Evolutionary conservation across 2,329 filamentous ascomycete species (phyloP).

Genomic region (Furcasterigmium sp.): DNA sequence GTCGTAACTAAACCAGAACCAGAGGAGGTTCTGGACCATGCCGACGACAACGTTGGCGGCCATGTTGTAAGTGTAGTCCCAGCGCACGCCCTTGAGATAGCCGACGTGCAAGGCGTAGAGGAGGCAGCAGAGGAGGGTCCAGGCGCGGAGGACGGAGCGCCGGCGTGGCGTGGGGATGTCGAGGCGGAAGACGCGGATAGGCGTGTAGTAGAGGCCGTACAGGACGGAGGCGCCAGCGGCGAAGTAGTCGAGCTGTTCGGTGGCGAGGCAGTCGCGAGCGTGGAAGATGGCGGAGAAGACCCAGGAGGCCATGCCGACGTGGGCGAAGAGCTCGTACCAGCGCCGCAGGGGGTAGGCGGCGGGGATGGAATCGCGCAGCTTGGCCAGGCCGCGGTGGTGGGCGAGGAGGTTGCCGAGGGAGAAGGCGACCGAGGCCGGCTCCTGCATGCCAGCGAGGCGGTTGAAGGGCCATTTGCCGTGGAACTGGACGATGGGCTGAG

Average conservation of each 20-base stretch:
- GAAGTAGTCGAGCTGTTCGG: slow-evolving; percentile 96
- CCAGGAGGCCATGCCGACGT: slow-evolving; percentile 80
- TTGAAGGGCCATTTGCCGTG: slow-evolving; percentile 99
- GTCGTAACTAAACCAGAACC: slow-evolving; percentile 76
- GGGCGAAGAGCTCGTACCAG: slow-evolving; percentile 77
- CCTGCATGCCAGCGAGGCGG: slow-evolving; percentile 87
- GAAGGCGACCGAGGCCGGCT: slow-evolving; percentile 90
- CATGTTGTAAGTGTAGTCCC: slow-evolving; percentile 99
- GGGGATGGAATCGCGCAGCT: slow-evolving; percentile 67
- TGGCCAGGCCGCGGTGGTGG: slow-evolving; percentile 70
- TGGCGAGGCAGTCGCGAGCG: slow-evolving; percentile 75
- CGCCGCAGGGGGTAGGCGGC: slow-evolving; percentile 67
- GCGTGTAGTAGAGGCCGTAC: slow-evolving; percentile 84
- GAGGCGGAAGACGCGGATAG: slow-evolving; percentile 76
- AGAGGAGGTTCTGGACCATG: slow-evolving; percentile 73
- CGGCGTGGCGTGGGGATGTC: slow-evolving; percentile 49
- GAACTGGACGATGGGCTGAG: slow-evolving; percentile 74
- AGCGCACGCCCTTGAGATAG: slow-evolving; percentile 80
- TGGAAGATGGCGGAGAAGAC: slow-evolving; percentile 88
- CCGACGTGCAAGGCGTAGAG: slow-evolving; percentile 73
- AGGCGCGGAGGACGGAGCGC: slow-evolving; percentile 57
- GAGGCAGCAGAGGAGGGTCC: slow-evolving; percentile 67
- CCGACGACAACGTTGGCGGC: slow-evolving; percentile 83
- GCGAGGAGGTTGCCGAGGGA: slow-evolving; percentile 86
- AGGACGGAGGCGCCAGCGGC: slow-evolving; percentile 84